Percentiles rank a stretch among this genome's conserved stretches.
Conservation (phyloP, 371 early-diverging fungal species). For the Mortierella polycephala region DNA sequence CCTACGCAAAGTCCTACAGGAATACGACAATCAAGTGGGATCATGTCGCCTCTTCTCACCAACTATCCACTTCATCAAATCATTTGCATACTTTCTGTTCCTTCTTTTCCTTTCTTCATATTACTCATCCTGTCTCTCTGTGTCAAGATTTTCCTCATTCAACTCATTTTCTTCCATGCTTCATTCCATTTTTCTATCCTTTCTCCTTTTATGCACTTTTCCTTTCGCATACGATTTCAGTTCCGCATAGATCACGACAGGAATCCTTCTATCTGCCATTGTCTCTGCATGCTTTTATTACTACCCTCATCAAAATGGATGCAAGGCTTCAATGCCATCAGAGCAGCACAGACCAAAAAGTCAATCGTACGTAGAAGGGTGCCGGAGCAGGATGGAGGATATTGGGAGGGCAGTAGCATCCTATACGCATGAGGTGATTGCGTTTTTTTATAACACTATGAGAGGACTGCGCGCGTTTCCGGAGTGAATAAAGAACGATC, state of each 20-base stretch:
- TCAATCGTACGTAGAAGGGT: background rate
- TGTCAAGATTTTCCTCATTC: background rate
- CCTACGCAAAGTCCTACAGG: no score
- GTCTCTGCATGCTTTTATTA: background rate
- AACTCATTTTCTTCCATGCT: background rate
- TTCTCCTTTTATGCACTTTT: background rate
- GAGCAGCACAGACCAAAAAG: background rate
- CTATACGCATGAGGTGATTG: background rate
- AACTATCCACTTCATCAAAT: no score
- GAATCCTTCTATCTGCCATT: background rate
- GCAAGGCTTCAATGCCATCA: background rate
- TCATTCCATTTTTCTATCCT: conserved; percentile 1
- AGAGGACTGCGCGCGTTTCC: conserved; percentile 21
- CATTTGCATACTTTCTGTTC: no score
- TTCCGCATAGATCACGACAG: no score
- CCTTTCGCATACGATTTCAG: background rate
- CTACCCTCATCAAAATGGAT: background rate
- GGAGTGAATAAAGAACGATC: conserved; percentile 24
- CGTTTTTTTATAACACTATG: conserved; percentile 19
- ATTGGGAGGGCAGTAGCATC: background rate
- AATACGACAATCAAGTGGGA: no score
- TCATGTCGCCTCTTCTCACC: no score
- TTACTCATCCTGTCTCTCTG: background rate
- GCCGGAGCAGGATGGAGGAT: no score
- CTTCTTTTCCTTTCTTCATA: no score